Evolutionary conservation across 306 rosid genomes (phyloP), one percentile per base, ranked within the genome.

Genomic region (Dicorynia guianensis): DNA sequence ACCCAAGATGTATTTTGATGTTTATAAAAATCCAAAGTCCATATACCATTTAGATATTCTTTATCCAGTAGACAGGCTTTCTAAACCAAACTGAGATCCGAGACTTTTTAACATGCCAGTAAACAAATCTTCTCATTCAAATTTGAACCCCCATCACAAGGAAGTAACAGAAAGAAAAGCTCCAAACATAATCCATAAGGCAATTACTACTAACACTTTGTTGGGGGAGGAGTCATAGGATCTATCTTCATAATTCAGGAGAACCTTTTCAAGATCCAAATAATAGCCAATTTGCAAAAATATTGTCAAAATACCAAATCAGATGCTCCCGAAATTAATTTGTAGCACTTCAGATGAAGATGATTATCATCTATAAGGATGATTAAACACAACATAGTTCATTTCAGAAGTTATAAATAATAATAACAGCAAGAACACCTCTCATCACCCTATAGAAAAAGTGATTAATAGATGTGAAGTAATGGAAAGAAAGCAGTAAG

Each of bases 211-310:
- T 12, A 0, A 40, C 46, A 40, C 46, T 5, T 40, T 5, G 9
- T 40, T 38, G 25, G 69, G 42, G 17, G n/a, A 19, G 52, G 33
- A 43, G 59, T 54, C 8, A 38, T 36, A 69, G 17, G 42, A 40
- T 13, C 43, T 13, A 19, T 61, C 48, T 39, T 15, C 38, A 60
- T 63, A 69, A 60, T 59, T 15, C 49, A 8, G 13, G 17, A 52
- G 34, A 60, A 48, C 46, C 49, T 77, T 69, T 75, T 46, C 63
- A 77, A 20, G 69, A n/a, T 68, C 38, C 5, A 12, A 62, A 49
- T 6, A 59, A 55, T 20, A 68, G 36, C 71, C 48, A 14, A 58
- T 14, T 67, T 36, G 46, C 44, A 48, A 58, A 38, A 58, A 10
- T n/a, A 19, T 68, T 6, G 50, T 6, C 20, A 25, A 49, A 49